Percentiles rank a stretch among this genome's conserved stretches.
Conservation (phyloP, 2,329 filamentous ascomycete genomes). For the Ambrosiella cleistominuta region DNA sequence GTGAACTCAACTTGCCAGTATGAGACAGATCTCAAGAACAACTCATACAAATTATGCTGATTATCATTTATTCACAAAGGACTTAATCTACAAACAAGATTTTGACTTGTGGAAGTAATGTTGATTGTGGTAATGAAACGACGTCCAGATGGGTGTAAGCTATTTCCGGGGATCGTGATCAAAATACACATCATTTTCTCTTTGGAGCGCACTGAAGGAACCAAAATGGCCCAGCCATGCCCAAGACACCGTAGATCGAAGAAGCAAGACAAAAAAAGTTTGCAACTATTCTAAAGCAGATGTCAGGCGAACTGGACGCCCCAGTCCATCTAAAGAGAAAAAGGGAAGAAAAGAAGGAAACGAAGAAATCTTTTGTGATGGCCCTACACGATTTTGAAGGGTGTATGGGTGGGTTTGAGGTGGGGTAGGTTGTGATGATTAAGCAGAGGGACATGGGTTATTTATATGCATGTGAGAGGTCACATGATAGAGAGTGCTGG, state of each 20-base stretch:
- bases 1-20: too few relatives aligned
- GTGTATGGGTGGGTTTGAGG: neutral
- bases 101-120: conserved; percentile 17
- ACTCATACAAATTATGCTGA: neutral
- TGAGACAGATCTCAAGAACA: neutral
- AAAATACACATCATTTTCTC: conserved; percentile 22
- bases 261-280: conserved; percentile 17
- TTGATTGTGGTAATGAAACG: conserved; percentile 44
- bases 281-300: conserved; percentile 13
- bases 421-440: neutral
- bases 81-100: neutral
- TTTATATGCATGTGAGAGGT: neutral
- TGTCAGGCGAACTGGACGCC: conserved; percentile 17
- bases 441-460: neutral
- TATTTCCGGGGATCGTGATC: conserved; percentile 34
- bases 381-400: neutral
- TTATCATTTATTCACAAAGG: neutral
- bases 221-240: conserved; percentile 18
- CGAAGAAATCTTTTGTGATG: conserved; percentile 7
- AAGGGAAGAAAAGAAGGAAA: conserved; percentile 16
- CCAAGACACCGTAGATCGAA: conserved; percentile 17
- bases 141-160: conserved; percentile 27
- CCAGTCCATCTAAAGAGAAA: conserved; percentile 19
- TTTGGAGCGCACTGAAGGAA: conserved; percentile 14
- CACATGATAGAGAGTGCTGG: neutral